Evolutionary conservation across 75 land plant species (phyloP), one percentile per base, ranked within the genome.

Genomic region (Pinus taeda): DNA sequence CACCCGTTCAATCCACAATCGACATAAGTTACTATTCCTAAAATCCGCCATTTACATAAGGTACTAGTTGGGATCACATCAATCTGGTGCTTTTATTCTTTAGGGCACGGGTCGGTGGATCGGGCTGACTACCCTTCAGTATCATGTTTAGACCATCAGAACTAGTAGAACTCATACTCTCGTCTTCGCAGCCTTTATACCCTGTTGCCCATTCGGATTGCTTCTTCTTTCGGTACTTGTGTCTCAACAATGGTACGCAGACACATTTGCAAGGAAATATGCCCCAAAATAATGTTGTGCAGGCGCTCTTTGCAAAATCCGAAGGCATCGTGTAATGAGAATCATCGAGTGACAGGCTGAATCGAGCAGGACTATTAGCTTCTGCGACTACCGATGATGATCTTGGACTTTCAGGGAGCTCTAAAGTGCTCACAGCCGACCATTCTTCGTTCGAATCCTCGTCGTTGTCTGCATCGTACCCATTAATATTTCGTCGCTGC

Each of bases 401-500:
- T 37, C 45, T 4, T 1, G 37, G 45, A 37, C 45, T 17, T 39
- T 67, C 49, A 39, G 21, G 49, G 49, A 45, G 49, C 49, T 15
- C 71, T 21, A 67, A 45, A 39, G 71, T 67, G 20, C 49, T 67
- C 9, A 67, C 53, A 20, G 71, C 53, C 0, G 71, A 67, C 21
- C 45, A 67, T 9, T 33, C 71, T 39, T 67, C 71, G 7, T 67
- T 20, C 0, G 49, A 39, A 67, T 67, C 67, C 29, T 5, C 17
- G 18, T 67, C 71, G 20, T 67, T 22, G 11, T 67, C 71, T 37
- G 53, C 71, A 39, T 67, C 71, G 22, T 67, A 67, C 8, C 49
- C 49, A 45, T 45, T 45, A 45, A 45, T 0, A 45, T 45, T 45
- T 37, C 37, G 5, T 42, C 49, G 6, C 3, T 66, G 67, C 0